Evolutionary conservation across 495 filamentous ascomycete species (phyloP).

Genomic region (Aspergillus affinis): DNA sequence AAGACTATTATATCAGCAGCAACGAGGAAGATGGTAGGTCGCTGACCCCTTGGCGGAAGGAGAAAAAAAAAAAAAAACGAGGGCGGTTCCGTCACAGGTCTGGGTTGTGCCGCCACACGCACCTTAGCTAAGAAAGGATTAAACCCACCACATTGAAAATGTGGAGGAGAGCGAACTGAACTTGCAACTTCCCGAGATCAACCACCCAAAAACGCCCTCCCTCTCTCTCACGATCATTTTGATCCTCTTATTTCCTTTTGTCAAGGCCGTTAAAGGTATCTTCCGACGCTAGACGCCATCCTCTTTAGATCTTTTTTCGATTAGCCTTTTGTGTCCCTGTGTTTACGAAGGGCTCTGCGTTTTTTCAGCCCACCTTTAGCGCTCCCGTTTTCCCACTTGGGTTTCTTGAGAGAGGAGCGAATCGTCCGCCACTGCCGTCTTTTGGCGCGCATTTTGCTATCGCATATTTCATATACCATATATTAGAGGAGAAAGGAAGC

Average conservation of each 20-base stretch:
- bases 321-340: not conserved
- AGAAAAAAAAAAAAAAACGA: not conserved
- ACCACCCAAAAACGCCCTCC: not conserved
- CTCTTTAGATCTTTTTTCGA: not conserved
- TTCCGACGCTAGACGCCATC: not conserved
- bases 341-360: not conserved
- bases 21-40: not conserved
- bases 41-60: not conserved
- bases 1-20: not conserved
- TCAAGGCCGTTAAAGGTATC: not conserved
- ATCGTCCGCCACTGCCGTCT: slow-evolving; percentile 14
- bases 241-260: not conserved
- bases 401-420: not conserved
- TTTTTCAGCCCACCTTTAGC: not conserved
- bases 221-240: slow-evolving; percentile 4
- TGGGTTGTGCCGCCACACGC: not conserved
- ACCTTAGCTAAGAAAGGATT: slow-evolving; percentile 1
- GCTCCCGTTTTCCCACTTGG: not conserved
- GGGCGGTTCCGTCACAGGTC: not conserved
- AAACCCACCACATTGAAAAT: slow-evolving; percentile 10
- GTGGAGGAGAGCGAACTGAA: slow-evolving; percentile 7
- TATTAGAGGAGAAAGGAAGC: not conserved
- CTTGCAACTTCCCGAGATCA: slow-evolving; percentile 3
- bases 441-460: slow-evolving; percentile 1
- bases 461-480: not conserved